Evolutionary conservation across 768 basidiomycete species (phyloP), one percentile per base, ranked within the genome.

Genomic region (Coprinopsis marcescibilis): DNA sequence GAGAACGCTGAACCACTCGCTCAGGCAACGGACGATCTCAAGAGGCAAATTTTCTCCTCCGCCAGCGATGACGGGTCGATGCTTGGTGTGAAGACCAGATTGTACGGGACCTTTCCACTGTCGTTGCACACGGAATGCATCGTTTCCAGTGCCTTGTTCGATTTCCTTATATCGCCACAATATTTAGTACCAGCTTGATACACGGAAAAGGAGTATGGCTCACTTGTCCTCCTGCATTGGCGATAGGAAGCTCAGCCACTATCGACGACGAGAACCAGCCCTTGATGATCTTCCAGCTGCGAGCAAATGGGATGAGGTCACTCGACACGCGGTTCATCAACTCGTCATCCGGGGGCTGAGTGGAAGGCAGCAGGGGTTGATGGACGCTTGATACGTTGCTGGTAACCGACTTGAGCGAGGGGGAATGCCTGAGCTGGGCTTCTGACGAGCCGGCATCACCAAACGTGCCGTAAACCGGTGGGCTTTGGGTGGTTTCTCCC

Each of bases 21-120:
- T 78, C 41, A 83, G 55, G 51, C 70, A 73, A 14, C 75, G 60
- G 40, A 83, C 36, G 35, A 83, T 67, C 54, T 80, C 76, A 26
- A 81, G 57, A 7, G 81, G 81, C 7, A 81, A 58, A 57, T 81
- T 83, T 54, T 79, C 70, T 10, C 80, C 78, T 11, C 54, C 61
- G 21, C 67, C 67, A 43, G 65, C 63, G 23, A 70, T 59, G 6
- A 54, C 56, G 7, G 68, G 69, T 4, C 64, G 57, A 45, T 68
- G 63, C 46, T 72, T 72, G 17, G 50, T 44, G 24, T 61, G 55
- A 29, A 62, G 46, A 5, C 59, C 57, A 1, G 60, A 56, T 43
- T 68, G 60, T 5, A 70, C 53, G 1, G 71, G 70, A 1, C 65
- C 68, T n/a, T 59, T 60, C 70, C 70, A 73, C 44, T 60, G 54